phyloP scores from a whole-genome alignment of 495 filamentous ascomycete species.

The Margaritispora aquatica region DNA sequence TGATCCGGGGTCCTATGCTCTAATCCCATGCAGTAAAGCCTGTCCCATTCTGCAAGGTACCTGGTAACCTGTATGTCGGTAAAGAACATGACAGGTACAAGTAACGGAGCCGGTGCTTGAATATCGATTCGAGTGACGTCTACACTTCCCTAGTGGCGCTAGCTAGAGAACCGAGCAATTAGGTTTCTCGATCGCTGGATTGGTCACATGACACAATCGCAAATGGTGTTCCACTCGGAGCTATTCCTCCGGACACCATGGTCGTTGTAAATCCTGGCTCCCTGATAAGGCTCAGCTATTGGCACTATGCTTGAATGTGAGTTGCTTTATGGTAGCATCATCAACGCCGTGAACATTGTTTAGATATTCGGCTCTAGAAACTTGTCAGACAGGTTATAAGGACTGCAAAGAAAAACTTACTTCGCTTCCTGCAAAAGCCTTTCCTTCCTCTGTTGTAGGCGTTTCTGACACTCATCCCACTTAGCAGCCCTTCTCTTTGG shows the following conservation, averaged over 20 bases:
- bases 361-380: slow-evolving; percentile 19
- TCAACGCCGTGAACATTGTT: slow-evolving; percentile 18
- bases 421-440: slow-evolving; percentile 25
- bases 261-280: neutral
- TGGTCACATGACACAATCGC: neutral
- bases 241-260: neutral
- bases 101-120: neutral
- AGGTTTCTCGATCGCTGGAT: too few relatives aligned
- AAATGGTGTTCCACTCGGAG: neutral
- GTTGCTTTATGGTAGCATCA: slow-evolving; percentile 9
- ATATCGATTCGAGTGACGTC: neutral
- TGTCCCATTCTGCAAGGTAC: neutral
- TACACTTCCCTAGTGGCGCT: neutral
- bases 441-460: slow-evolving; percentile 64
- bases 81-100: neutral
- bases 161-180: neutral
- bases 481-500: slow-evolving; percentile 53
- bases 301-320: slow-evolving; percentile 1
- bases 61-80: neutral
- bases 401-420: slow-evolving; percentile 8
- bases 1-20: neutral
- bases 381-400: neutral
- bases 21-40: neutral
- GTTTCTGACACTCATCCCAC: slow-evolving; percentile 64
- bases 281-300: neutral